A percentile compares a stretch with the other conserved stretches of the same genome.
Evolutionary conservation across 2,329 filamentous ascomycete species (phyloP).

Genomic region (Drechslerella coelobrocha): DNA sequence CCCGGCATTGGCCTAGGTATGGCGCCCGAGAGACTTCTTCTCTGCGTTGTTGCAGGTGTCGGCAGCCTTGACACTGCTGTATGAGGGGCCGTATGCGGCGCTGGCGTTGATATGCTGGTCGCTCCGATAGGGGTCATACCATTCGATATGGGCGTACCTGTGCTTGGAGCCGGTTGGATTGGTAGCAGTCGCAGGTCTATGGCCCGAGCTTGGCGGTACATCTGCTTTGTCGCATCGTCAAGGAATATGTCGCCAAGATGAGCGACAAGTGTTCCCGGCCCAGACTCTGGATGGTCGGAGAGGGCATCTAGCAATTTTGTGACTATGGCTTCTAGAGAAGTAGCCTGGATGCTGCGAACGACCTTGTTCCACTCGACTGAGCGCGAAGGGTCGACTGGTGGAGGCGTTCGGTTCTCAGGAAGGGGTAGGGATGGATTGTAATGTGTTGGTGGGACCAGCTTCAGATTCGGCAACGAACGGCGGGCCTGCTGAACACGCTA

Average conservation of each 20-base stretch:
- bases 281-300: conserved; percentile 48
- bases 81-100: conserved; percentile 11
- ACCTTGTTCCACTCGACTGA: conserved; percentile 50
- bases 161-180: neutral
- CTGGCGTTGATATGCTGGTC: conserved; percentile 20
- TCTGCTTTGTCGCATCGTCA: conserved; percentile 49
- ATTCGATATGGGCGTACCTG: conserved; percentile 22
- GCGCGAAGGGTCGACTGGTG: conserved; percentile 46
- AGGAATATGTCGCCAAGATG: conserved; percentile 46
- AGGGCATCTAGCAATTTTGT: conserved; percentile 44
- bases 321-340: conserved; percentile 45
- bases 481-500: conserved; percentile 31
- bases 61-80: conserved; percentile 18
- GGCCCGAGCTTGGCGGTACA: conserved; percentile 33
- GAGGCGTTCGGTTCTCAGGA: conserved; percentile 31
- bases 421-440: conserved; percentile 29
- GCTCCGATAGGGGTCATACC: conserved; percentile 29
- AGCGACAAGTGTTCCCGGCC: conserved; percentile 41
- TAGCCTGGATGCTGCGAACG: conserved; percentile 47
- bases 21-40: conserved; percentile 46
- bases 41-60: conserved; percentile 28
- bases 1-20: conserved; percentile 29
- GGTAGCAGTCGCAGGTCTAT: conserved; percentile 21
- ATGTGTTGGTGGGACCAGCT: conserved; percentile 48
- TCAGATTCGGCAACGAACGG: conserved; percentile 46